A percentile compares a stretch with the other conserved stretches of the same genome.
Evolutionary conservation across 805 yeast genomes (phyloP).

Genomic region (Millerozyma acaciae): DNA sequence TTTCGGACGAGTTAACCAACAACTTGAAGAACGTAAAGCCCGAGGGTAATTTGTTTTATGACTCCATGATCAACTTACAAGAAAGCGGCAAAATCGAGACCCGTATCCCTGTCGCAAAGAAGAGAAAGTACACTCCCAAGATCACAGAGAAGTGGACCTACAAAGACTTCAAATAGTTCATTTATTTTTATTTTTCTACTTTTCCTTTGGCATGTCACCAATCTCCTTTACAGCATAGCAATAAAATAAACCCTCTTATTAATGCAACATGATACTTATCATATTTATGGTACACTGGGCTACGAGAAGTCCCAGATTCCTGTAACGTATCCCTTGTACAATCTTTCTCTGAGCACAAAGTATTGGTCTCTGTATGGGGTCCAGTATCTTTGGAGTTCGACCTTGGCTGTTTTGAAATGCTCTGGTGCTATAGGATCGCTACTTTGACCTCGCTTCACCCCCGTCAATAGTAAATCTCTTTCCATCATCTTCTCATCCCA

Average conservation of each 20-base stretch:
- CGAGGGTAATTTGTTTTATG: constrained; percentile 83
- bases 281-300: too few relatives aligned
- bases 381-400: constrained; percentile 37
- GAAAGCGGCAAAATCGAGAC: constrained; percentile 84
- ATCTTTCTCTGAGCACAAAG: constrained; percentile 44
- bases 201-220: not conserved
- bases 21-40: constrained; percentile 81
- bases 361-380: constrained; percentile 46
- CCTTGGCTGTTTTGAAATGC: constrained; percentile 56
- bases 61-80: constrained; percentile 77
- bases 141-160: constrained; percentile 90
- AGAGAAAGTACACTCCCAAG: constrained; percentile 66
- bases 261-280: too few relatives aligned
- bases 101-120: constrained; percentile 64
- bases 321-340: constrained; percentile 43
- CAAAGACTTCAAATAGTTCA: constrained; percentile 72
- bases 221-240: not conserved
- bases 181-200: not conserved
- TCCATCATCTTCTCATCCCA: constrained; percentile 53
- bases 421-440: constrained; percentile 71
- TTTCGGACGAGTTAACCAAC: constrained; percentile 83
- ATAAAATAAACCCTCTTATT: too few relatives aligned
- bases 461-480: constrained; percentile 75
- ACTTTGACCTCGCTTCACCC: constrained; percentile 64
- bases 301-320: constrained; percentile 42